Base-by-base conservation (phyloP, 371 early-diverging fungal species). In the Conidiobolus incongruus region DNA sequence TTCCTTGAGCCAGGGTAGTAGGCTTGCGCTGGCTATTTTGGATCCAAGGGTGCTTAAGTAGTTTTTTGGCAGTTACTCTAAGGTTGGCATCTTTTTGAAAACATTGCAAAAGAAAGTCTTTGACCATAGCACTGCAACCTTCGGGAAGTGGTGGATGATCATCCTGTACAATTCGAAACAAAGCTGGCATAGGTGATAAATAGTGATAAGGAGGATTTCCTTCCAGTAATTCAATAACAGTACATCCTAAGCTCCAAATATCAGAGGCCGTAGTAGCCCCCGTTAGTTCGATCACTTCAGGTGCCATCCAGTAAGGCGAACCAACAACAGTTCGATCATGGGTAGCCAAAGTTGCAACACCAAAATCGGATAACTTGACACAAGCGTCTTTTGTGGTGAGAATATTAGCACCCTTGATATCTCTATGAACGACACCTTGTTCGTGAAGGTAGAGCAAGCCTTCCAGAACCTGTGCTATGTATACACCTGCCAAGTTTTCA, bases 151-250 rank as follows among this genome's bases (percentile, higher is more conserved):
- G 89, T 20, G 88, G 82, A 40, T 67, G 67, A 13, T 75, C 76
- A 53, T 84, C 91, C 55, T 89, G 83, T 2, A 91, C 92, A 39
- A 91, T 89, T 38, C 74, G 72, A 56, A 81, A 91, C 50, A 91
- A 68, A 24, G 86, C 85, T 1, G 85, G 70, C 87, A 87, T 85
- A 30, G 79, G 71, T 41, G 74, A 63, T 35, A 87, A 41, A 21
- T 74, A 71, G 10, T 66, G 61, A 59, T 87, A 91, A 10, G 89
- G 90, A 17, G 92, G 90, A 49, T 82, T 73, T 0, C 88, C 89
- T 0, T 81, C 81, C 2, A 85, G 54, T 38, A 91, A 60, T 50
- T 91, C 92, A 24, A 88, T 72, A 3, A 88, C 60, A 0, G 86
- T 85, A 52, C 90, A 89, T 2, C 87, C 92, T 2, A 91, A 62